Percentiles rank a stretch among this genome's conserved stretches.
phyloP scores from a whole-genome alignment of 805 yeast species.

The Saccharomycopsis guyanensis region DNA sequence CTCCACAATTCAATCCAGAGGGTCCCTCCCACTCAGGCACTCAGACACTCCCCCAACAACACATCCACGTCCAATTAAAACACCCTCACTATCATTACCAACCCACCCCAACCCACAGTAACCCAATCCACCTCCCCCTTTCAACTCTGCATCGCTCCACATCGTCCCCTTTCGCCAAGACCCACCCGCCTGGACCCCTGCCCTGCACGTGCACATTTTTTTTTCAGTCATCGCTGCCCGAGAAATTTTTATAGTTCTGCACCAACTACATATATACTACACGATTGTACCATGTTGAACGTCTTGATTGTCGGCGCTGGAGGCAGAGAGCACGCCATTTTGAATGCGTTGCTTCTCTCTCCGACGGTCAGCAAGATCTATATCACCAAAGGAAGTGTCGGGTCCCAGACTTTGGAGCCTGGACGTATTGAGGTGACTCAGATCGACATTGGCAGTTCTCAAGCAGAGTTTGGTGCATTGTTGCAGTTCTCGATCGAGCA shows the following conservation, averaged over 20 bases:
- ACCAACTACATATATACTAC: too few relatives aligned
- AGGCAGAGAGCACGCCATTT: conserved; percentile 97
- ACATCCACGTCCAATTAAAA: too few relatives aligned
- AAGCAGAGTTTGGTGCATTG: conserved; percentile 60
- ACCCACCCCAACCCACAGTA: too few relatives aligned
- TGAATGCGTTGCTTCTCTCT: conserved; percentile 85
- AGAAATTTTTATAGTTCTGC: too few relatives aligned
- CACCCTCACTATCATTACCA: too few relatives aligned
- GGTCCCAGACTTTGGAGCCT: conserved; percentile 48
- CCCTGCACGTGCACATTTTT: not conserved
- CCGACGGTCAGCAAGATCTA: conserved; percentile 60
- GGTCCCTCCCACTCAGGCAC: too few relatives aligned
- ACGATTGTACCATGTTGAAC: conserved; percentile 39
- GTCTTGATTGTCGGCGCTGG: conserved; percentile 91
- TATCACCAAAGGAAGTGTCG: conserved; percentile 93
- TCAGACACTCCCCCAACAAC: too few relatives aligned
- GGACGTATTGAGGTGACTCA: conserved; percentile 38
- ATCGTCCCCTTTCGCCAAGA: not conserved
- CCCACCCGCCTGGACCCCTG: not conserved
- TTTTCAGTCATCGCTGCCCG: too few relatives aligned
- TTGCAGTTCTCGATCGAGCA: conserved; percentile 68
- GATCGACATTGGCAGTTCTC: conserved; percentile 58
- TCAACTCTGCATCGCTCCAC: too few relatives aligned
- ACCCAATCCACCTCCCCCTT: too few relatives aligned
- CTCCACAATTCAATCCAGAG: too few relatives aligned